Percentiles rank a stretch among this genome's conserved stretches.
Conservation (phyloP, 2,329 filamentous ascomycete species). For the Verticillium klebahnii region DNA sequence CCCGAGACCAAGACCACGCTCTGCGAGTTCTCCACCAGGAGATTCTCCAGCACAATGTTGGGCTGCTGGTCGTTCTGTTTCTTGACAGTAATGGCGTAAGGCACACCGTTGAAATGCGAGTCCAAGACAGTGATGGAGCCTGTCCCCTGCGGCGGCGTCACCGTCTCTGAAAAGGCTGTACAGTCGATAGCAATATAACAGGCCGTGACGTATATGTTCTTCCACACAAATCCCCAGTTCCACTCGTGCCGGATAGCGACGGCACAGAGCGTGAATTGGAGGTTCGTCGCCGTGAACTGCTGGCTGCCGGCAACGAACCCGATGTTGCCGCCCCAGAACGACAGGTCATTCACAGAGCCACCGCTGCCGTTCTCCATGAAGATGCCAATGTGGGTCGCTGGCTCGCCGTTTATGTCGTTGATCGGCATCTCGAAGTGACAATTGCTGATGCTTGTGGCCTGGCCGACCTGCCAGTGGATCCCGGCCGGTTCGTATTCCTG, state of each 20-base stretch:
- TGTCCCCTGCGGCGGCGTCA: constrained; percentile 18
- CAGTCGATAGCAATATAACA: constrained; percentile 18
- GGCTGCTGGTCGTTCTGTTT: too few species aligned
- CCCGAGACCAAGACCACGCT: too few species aligned
- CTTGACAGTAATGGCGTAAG: too few species aligned
- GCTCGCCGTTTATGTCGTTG: too few species aligned
- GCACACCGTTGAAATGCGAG: too few species aligned
- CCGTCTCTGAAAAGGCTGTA: constrained; percentile 21
- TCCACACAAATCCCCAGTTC: constrained; percentile 64
- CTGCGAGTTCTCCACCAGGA: too few species aligned
- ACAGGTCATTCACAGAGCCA: constrained; percentile 49
- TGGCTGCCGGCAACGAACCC: constrained; percentile 58
- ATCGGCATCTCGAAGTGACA: too few species aligned
- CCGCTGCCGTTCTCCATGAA: constrained; percentile 29
- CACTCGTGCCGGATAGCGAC: constrained; percentile 62
- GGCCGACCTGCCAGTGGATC: too few species aligned
- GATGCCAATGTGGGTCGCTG: constrained; percentile 11
- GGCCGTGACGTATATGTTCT: constrained; percentile 28
- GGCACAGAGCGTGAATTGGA: constrained; percentile 57
- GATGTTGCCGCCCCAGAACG: constrained; percentile 55
- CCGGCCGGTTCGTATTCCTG: too few species aligned
- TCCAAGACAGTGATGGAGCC: constrained; percentile 5
- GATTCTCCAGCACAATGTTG: too few species aligned
- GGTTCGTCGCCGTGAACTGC: constrained; percentile 60
- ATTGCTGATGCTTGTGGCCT: too few species aligned